Evolutionary conservation across 345 rosid species (phyloP), one percentile per base, ranked within the genome.

Genomic region (Excoecaria cochinchinensis): DNA sequence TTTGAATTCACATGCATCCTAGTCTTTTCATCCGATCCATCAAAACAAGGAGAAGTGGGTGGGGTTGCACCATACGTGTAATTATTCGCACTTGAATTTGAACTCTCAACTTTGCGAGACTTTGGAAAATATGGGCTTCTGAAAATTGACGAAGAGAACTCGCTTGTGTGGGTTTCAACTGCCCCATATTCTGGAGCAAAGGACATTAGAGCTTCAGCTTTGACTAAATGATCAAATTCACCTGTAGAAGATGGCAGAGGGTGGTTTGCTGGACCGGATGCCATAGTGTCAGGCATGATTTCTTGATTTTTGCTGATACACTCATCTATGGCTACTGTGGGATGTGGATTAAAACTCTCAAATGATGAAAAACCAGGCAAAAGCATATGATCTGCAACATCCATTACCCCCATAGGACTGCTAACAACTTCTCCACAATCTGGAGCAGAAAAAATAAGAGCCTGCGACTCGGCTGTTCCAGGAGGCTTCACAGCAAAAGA

Each of bases 131-230:
- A 95, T 67, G 99, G 97, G 73, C 84, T 90, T 84, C 84, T 91
- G 83, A 91, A 88, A 84, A 89, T 82, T 24, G 91, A 83, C 4
- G 88, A 86, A 55, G 91, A 86, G 67, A 84, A 51, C 74, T 90
- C 97, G 76, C 90, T 89, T 65, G 83, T 39, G 51, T 90, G 86
- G 75, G 94, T 82, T 86, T 93, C 97, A 73, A 95, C 97, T 48
- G 98, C 98, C 69, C 96, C 98, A 89, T 91, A 95, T 82, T 95
- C 99, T 15, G 90, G 88, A 76, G 99, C 96, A 87, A 91, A 93
- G 12, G 97, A 89, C 96, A 95, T 86, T 84, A 90, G 77, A 71
- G 99, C 99, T 87, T 95, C 99, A 31, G 93, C 97, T 87, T 90
- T 95, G 71, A 93, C 82, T 83, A 95, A 85, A 84, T 93, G 91